These are phyloP conservation scores for Hypoxylon fragiforme DNA, from an alignment of 495 filamentous ascomycete species.

Conservation along the genomic window DNA sequence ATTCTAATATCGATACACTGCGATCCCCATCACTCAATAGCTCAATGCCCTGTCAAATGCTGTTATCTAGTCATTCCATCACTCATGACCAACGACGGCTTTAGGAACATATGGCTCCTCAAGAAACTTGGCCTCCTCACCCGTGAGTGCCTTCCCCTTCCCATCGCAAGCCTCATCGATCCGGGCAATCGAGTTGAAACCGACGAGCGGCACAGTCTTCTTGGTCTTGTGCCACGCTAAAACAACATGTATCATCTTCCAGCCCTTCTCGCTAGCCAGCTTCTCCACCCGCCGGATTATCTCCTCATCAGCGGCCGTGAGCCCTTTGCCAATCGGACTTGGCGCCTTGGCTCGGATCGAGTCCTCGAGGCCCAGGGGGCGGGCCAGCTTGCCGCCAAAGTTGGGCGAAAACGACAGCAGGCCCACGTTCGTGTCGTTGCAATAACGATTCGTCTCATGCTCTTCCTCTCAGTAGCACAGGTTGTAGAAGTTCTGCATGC, in stretches of 20 bases:
- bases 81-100: slow-evolving; percentile 7
- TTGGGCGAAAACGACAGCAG: slow-evolving; percentile 69
- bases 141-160: slow-evolving; percentile 54
- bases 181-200: slow-evolving; percentile 53
- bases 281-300: slow-evolving; percentile 63
- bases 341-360: slow-evolving; percentile 18
- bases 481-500: slow-evolving; percentile 78
- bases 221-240: slow-evolving; percentile 58
- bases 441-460: slow-evolving; percentile 74
- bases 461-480: slow-evolving; percentile 76
- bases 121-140: slow-evolving; percentile 62
- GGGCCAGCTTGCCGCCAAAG: slow-evolving; percentile 57
- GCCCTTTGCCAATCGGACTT: slow-evolving; percentile 7
- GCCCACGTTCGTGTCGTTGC: slow-evolving; percentile 70
- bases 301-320: slow-evolving; percentile 25
- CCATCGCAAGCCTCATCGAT: slow-evolving; percentile 62
- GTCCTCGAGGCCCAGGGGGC: slow-evolving; percentile 38
- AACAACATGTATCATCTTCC: slow-evolving; percentile 63
- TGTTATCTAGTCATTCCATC: no score
- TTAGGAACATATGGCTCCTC: slow-evolving; percentile 59
- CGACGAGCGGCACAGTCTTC: slow-evolving; percentile 58
- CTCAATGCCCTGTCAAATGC: no score
- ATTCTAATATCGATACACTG: slow-evolving; percentile 5
- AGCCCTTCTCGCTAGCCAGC: slow-evolving; percentile 60
- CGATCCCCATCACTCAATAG: not conserved